These are phyloP conservation scores for Mycena chlorophos DNA, from an alignment of 768 basidiomycete genomes.

Conservation along the genomic window DNA sequence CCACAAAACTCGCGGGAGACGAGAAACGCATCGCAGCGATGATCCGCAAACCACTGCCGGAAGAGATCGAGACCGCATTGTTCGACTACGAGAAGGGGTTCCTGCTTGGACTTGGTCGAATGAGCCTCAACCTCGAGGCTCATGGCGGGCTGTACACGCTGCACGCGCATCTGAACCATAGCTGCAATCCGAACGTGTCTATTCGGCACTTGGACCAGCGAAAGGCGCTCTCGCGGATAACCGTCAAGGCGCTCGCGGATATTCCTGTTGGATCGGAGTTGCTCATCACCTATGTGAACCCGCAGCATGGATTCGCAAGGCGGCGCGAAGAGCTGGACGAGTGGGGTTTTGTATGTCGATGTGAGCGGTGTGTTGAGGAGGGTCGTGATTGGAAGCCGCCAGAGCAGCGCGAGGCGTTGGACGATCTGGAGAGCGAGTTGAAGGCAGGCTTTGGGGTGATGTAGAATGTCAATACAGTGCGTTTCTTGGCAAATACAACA, in stretches of 20 bases:
- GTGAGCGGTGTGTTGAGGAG: conserved; percentile 68
- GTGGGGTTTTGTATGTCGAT: conserved; percentile 80
- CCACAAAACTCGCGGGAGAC: conserved; percentile 51
- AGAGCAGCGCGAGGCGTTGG: conserved; percentile 24
- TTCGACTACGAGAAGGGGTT: conserved; percentile 76
- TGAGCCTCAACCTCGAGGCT: conserved; percentile 83
- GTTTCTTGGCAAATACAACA: no score
- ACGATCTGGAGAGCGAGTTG: conserved; percentile 23
- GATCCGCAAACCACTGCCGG: conserved; percentile 49
- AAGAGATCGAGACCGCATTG: conserved; percentile 54
- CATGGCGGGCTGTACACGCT: conserved; percentile 85
- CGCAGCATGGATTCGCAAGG: conserved; percentile 45
- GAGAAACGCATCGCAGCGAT: conserved; percentile 59
- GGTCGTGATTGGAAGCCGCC: conserved; percentile 38
- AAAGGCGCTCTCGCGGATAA: conserved; percentile 70
- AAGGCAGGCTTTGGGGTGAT: conserved; percentile 23
- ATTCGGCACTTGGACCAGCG: conserved; percentile 75
- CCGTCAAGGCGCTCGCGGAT: conserved; percentile 62
- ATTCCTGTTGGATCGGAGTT: conserved; percentile 77
- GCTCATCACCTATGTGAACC: conserved; percentile 76
- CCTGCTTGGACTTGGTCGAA: conserved; percentile 68
- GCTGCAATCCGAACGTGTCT: conserved; percentile 76
- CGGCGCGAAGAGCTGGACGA: conserved; percentile 57
- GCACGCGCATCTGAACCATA: conserved; percentile 87
- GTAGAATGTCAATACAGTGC: no score